Evolutionary conservation across 768 basidiomycete genomes (phyloP), one percentile per base, ranked within the genome.

Genomic region (Suillus bovinus): DNA sequence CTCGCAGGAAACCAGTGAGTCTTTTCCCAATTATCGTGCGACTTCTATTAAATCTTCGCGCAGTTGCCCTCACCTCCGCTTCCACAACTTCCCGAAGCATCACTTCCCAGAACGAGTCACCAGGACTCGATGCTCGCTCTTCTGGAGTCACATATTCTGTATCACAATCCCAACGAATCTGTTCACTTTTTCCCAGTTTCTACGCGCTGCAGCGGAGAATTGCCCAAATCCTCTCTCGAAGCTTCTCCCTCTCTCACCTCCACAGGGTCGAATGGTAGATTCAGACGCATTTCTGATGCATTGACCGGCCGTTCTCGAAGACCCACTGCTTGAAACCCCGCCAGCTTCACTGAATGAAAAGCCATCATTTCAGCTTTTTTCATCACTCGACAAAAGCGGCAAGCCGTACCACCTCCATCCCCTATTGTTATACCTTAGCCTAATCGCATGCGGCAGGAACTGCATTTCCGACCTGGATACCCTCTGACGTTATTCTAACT

Each of bases 171-270:
- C 4, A 64, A 47, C 11, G 67, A 74, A 8, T 76, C 73, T 14
- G 74, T 74, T 47, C 74, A 74, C 49, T 74, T 75, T 57, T 74
- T 74, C 59, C 73, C 73, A 27, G 73, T 74, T 3, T 71, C 73
- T 38, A 71, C 72, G 11, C 74, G 73, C 39, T 73, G 64, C 38
- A 70, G 73, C 34, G 73, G 71, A 24, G 74, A 74, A 7, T 68
- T 63, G 11, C 41, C 60, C 27, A 65, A 76, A 54, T 20, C 57
- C 14, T 76, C 74, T 3, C 49, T 73, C 53, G 73, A 76, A 16
- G 66, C 74, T 2, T 68, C 74, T 2, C 70, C 74, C 0, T 76
- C 74, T 2, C 46, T 76, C 59, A n/a, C 63, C 17, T 71, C 74
- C 38, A 64, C 60, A 3, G 73, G 67, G 33, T 73, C 74, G 0